These are phyloP conservation scores for Lasiodiplodia sp. DNA, from an alignment of 2,329 filamentous ascomycete genomes.

Conservation along the genomic window DNA sequence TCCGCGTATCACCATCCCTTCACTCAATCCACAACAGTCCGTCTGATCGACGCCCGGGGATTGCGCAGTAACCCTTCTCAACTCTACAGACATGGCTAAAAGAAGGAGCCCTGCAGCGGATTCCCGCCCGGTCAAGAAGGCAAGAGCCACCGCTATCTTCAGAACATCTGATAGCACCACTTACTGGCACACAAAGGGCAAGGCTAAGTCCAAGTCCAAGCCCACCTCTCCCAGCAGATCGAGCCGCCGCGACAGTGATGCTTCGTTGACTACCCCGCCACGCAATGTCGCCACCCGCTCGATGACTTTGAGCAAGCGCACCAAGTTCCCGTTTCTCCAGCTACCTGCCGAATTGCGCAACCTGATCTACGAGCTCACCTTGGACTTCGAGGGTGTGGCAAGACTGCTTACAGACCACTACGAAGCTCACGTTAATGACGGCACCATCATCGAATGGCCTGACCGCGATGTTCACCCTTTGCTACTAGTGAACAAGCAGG, in stretches of 20 bases:
- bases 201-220: neutral
- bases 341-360: slow-evolving; percentile 30
- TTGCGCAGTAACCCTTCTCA: neutral
- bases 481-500: slow-evolving; percentile 25
- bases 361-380: slow-evolving; percentile 17
- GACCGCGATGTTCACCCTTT: slow-evolving; percentile 9
- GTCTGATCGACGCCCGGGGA: neutral
- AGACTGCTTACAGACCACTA: slow-evolving; percentile 23
- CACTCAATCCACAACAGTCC: neutral
- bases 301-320: slow-evolving; percentile 22
- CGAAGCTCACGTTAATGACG: slow-evolving; percentile 26
- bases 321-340: slow-evolving; percentile 24
- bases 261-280: neutral
- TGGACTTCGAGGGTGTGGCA: slow-evolving; percentile 29
- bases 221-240: neutral
- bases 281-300: slow-evolving; percentile 22
- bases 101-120: neutral
- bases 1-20: neutral
- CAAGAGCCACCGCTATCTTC: neutral
- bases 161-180: neutral
- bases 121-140: neutral
- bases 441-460: slow-evolving; percentile 10
- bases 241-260: neutral
- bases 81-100: slow-evolving; percentile 4
- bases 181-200: neutral